phyloP scores from a whole-genome alignment of 176 grass and related monocot genomes.

The Raddia distichophylla region DNA sequence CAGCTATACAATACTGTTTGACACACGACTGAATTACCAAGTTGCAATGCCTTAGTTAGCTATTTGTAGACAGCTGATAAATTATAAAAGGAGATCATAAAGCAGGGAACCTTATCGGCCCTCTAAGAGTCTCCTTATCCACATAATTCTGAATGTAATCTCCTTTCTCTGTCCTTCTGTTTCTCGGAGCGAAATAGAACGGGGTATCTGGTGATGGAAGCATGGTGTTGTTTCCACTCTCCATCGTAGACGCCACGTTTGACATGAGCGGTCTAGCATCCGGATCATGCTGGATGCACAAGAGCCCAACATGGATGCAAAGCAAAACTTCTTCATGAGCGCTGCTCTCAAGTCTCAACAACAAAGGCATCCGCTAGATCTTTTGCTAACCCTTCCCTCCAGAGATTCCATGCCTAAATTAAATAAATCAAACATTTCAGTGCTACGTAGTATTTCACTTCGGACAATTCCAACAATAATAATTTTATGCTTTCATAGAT shows the following conservation, averaged over 20 bases:
- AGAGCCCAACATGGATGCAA: conserved; percentile 52
- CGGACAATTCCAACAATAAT: background rate
- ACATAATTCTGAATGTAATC: background rate
- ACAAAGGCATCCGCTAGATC: conserved; percentile 49
- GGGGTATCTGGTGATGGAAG: conserved; percentile 14
- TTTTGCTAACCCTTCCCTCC: conserved; percentile 43
- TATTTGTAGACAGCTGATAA: too few species aligned
- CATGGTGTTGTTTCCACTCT: background rate
- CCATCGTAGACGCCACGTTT: conserved; percentile 19
- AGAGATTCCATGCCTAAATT: conserved; percentile 50
- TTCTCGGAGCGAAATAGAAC: conserved; percentile 19
- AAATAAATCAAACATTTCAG: conserved; percentile 5
- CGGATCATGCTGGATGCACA: conserved; percentile 3
- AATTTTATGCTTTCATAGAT: conserved; percentile 48
- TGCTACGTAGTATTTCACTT: background rate
- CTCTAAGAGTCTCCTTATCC: background rate
- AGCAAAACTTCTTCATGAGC: conserved; percentile 38
- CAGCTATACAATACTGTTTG: too few species aligned
- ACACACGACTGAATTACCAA: too few species aligned
- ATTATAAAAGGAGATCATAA: background rate
- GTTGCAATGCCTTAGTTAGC: too few species aligned
- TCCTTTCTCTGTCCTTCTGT: background rate
- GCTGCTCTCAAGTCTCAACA: conserved; percentile 28
- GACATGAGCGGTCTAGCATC: conserved; percentile 58
- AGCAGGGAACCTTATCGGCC: background rate